Conservation (phyloP, 345 rosid genomes). For the Eutrema heterophyllum region DNA sequence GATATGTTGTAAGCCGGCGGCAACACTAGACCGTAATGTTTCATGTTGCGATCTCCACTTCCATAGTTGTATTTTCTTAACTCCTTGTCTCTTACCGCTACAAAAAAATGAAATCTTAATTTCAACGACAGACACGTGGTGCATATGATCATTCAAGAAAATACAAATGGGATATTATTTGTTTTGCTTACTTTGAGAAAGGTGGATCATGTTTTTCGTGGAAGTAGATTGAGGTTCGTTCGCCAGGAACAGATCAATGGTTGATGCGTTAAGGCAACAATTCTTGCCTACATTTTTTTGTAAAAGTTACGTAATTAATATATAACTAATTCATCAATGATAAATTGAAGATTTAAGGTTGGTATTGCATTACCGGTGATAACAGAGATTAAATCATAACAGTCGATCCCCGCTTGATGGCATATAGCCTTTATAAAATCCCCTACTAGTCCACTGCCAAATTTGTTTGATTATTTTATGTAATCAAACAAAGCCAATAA, state of each 20-base stretch:
- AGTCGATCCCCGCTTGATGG: constrained; percentile 55
- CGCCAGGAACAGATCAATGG: constrained; percentile 45
- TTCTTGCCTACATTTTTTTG: constrained; percentile 48
- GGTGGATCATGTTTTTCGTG: constrained; percentile 79
- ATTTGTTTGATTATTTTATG: background rate
- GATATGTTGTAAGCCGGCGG: constrained; percentile 79
- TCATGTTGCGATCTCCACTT: constrained; percentile 36
- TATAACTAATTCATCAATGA: background rate
- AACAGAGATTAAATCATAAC: constrained; percentile 62
- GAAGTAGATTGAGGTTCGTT: constrained; percentile 84
- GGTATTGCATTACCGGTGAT: constrained; percentile 53
- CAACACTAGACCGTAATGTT: constrained; percentile 51
- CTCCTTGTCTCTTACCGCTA: constrained; percentile 64
- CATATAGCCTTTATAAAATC: constrained; percentile 49
- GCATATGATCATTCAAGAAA: background rate
- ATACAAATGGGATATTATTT: background rate
- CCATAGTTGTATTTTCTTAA: constrained; percentile 77
- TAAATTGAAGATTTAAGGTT: background rate
- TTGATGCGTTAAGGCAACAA: constrained; percentile 79
- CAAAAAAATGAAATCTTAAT: background rate
- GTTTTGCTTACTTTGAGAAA: constrained; percentile 66
- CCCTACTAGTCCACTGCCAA: constrained; percentile 47
- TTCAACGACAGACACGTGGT: background rate
- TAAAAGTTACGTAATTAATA: background rate
- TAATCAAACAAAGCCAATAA: background rate